These are phyloP conservation scores for Flaveria floridana DNA, from an alignment of 140 eudicot species.

Conservation along the genomic window DNA sequence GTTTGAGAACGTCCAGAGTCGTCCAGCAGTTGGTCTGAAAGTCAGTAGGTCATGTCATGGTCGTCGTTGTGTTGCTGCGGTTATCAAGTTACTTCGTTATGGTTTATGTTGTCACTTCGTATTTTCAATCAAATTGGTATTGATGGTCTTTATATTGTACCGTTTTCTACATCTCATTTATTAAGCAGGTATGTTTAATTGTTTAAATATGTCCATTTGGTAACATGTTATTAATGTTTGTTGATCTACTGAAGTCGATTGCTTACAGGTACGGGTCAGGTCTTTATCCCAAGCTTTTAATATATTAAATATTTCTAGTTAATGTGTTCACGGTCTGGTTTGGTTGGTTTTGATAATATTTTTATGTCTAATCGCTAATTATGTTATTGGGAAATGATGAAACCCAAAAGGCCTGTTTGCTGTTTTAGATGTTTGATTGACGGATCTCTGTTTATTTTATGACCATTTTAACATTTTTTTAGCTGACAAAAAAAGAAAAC, in stretches of 20 bases:
- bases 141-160: slow-evolving; percentile 24
- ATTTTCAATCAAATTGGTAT: slow-evolving; percentile 35
- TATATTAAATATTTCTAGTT: background rate
- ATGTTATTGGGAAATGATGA: no score
- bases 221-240: background rate
- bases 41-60: slow-evolving; percentile 87
- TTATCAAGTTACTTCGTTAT: slow-evolving; percentile 52
- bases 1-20: slow-evolving; percentile 93
- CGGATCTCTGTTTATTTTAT: no score
- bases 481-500: background rate
- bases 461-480: no score
- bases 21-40: slow-evolving; percentile 94
- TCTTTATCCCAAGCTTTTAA: background rate
- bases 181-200: background rate
- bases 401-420: no score
- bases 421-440: no score
- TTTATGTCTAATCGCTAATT: no score
- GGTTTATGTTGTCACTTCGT: slow-evolving; percentile 56
- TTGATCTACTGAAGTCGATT: background rate
- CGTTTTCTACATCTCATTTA: background rate
- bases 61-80: slow-evolving; percentile 66
- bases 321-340: background rate
- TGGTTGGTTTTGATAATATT: background rate
- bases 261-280: background rate
- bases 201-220: background rate